Conservation (phyloP, 176 grass and related monocot genomes). For the Triticum timopheevii region DNA sequence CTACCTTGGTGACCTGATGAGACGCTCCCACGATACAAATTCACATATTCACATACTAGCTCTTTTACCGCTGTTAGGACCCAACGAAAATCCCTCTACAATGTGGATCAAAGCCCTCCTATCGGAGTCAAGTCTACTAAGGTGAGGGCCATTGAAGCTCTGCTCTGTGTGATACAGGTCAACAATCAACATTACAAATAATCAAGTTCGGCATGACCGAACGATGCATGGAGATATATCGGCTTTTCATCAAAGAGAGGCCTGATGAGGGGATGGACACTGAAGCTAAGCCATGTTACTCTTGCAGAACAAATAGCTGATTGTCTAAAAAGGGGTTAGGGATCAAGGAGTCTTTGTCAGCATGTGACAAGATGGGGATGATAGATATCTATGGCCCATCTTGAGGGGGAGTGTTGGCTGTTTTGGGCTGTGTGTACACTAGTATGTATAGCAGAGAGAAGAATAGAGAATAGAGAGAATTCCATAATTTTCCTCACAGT, state of each 20-base stretch:
- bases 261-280: not conserved
- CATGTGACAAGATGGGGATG: not conserved
- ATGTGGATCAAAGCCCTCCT: not conserved
- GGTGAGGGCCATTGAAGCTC: not conserved
- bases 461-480: not conserved
- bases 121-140: not conserved
- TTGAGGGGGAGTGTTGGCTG: not conserved
- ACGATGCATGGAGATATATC: not conserved
- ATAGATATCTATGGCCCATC: not conserved
- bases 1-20: not conserved
- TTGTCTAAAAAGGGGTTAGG: not conserved
- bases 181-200: not conserved
- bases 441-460: not conserved
- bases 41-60: no score
- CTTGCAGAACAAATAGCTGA: not conserved
- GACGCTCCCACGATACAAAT: not conserved
- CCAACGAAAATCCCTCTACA: not conserved
- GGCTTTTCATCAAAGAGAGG: conserved; percentile 5
- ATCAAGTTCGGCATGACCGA: not conserved
- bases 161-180: not conserved
- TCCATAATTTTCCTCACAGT: not conserved
- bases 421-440: not conserved
- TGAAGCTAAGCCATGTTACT: not conserved
- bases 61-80: not conserved
- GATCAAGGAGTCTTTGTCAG: not conserved